phyloP scores from a whole-genome alignment of 106 monocot species.

The Ottelia alismoides region DNA sequence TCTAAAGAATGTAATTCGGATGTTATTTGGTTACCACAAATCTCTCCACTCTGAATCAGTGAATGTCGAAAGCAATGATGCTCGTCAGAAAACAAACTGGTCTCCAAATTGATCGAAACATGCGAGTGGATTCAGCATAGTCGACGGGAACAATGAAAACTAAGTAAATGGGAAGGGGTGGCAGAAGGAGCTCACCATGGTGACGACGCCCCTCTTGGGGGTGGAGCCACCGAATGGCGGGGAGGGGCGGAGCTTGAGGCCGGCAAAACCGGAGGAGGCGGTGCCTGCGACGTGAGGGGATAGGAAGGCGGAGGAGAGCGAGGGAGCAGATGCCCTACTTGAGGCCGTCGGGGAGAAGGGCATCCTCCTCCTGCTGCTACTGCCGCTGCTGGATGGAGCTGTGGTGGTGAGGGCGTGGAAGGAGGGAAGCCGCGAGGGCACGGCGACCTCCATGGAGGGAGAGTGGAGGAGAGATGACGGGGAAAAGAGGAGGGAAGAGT shows the following conservation, averaged over 20 bases:
- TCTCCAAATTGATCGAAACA: background rate
- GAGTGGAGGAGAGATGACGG: background rate
- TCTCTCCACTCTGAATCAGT: background rate
- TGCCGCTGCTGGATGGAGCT: background rate
- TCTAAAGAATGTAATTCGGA: no score
- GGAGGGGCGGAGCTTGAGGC: slow-evolving; percentile 26
- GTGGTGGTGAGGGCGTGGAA: slow-evolving; percentile 1
- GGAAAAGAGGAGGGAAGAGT: no score
- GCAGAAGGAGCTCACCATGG: slow-evolving; percentile 37
- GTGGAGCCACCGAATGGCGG: slow-evolving; percentile 13
- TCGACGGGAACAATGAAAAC: background rate
- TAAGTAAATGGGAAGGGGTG: background rate
- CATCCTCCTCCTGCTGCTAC: background rate
- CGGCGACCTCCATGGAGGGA: slow-evolving; percentile 13
- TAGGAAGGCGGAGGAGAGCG: slow-evolving; percentile 16
- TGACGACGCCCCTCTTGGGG: slow-evolving; percentile 52
- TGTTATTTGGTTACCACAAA: background rate
- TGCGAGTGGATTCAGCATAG: no score
- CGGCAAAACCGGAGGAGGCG: slow-evolving; percentile 25
- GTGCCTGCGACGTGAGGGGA: slow-evolving; percentile 34
- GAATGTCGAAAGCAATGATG: background rate
- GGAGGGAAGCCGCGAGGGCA: slow-evolving; percentile 9
- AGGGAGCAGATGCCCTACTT: background rate
- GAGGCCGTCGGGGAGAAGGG: background rate
- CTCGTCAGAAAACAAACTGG: background rate